A percentile compares a stretch with the other conserved stretches of the same genome.
phyloP scores from a whole-genome alignment of 2,329 filamentous ascomycete genomes.

The Neofusicoccum sp. region DNA sequence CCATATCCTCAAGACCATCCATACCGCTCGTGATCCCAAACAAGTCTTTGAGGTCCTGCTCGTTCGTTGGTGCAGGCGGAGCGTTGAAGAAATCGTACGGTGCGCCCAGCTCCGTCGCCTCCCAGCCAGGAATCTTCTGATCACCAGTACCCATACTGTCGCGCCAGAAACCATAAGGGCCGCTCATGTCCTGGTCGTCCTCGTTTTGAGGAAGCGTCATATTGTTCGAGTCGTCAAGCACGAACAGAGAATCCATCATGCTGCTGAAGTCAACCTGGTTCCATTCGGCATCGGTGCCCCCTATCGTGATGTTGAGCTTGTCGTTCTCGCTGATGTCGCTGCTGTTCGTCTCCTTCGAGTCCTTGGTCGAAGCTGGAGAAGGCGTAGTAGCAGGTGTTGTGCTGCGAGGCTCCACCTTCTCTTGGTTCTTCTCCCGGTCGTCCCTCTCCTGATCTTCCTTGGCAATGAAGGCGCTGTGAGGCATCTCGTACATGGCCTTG shows the following conservation, averaged over 20 bases:
- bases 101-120: background rate
- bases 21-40: conserved; percentile 7
- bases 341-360: conserved; percentile 40
- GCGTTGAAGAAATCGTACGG: conserved; percentile 18
- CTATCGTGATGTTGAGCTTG: conserved; percentile 42
- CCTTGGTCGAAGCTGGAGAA: conserved; percentile 40
- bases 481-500: conserved; percentile 13
- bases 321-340: conserved; percentile 49
- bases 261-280: conserved; percentile 13
- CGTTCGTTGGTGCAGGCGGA: conserved; percentile 8
- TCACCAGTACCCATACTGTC: conserved; percentile 5
- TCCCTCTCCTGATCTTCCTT: conserved; percentile 21
- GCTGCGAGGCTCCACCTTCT: conserved; percentile 19
- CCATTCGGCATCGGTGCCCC: conserved; percentile 9
- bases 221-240: conserved; percentile 15
- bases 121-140: conserved; percentile 17
- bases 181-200: conserved; percentile 6
- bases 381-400: conserved; percentile 27
- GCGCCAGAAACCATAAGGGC: conserved; percentile 2
- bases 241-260: conserved; percentile 16
- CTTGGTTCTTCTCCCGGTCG: conserved; percentile 27
- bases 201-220: conserved; percentile 12
- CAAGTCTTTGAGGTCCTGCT: conserved; percentile 11
- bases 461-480: conserved; percentile 14
- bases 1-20: conserved; percentile 1